Conservation (phyloP, 2,329 filamentous ascomycete species). For the Colletotrichum incanum region DNA sequence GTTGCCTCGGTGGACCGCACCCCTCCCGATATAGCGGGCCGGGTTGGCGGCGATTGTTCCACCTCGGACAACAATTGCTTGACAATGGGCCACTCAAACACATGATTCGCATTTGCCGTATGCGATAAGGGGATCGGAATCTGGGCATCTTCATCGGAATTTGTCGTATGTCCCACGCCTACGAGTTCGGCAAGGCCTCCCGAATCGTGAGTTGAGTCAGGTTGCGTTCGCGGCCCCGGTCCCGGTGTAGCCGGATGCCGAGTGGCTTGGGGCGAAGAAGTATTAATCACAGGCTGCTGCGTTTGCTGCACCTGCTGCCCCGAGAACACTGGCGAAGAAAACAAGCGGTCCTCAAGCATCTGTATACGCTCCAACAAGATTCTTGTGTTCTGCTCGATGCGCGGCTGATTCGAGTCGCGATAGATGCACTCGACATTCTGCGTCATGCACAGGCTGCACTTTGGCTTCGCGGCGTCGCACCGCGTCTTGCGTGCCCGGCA, state of each 20-base stretch:
- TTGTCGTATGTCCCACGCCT: background rate
- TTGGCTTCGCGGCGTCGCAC: conserved; percentile 50
- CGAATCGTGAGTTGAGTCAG: no score
- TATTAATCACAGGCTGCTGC: background rate
- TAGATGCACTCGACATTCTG: conserved; percentile 51
- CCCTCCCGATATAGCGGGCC: background rate
- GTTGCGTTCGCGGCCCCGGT: background rate
- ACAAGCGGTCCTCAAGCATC: conserved; percentile 48
- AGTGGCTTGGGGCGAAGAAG: background rate
- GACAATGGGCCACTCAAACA: conserved; percentile 46
- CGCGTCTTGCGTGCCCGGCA: conserved; percentile 51
- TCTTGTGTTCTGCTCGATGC: conserved; percentile 50
- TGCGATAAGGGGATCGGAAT: conserved; percentile 45
- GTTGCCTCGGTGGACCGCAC: conserved; percentile 37
- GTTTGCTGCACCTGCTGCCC: background rate
- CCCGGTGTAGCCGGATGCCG: conserved; percentile 16
- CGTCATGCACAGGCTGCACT: conserved; percentile 48
- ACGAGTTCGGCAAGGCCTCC: background rate
- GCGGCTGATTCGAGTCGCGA: conserved; percentile 48
- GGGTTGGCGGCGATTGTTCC: background rate
- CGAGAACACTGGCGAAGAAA: conserved; percentile 41
- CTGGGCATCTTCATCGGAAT: conserved; percentile 13
- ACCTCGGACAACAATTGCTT: conserved; percentile 41
- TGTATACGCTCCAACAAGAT: conserved; percentile 51
- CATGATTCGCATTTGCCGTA: conserved; percentile 48